Evolutionary conservation across 768 basidiomycete species (phyloP), one percentile per base, ranked within the genome.

Genomic region (Suillus discolor): DNA sequence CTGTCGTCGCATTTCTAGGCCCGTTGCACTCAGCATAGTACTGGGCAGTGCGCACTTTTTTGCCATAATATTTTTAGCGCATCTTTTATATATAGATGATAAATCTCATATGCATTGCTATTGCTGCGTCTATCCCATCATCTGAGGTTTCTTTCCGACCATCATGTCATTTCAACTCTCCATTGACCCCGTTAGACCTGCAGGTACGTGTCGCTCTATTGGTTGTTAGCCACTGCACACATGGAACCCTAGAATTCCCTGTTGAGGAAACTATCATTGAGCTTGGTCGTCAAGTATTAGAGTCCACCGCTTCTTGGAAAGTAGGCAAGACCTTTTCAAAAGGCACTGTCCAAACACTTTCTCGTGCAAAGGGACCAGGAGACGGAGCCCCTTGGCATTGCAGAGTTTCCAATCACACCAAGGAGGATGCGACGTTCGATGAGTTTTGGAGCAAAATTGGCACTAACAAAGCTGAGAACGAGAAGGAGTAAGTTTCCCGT

Each of bases 361-460:
- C 76, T 34, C 83, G 80, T 16, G 73, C 84, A 44, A 91, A 89
- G 70, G 79, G 78, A 4, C 75, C 82, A 15, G 81, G 74, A 7
- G 88, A 89, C 66, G 85, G 82, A 31, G 86, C 88, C 42, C 75
- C 82, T 3, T 93, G 91, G 91, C 83, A 90, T 70, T 85, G 84
- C 72, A 84, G 91, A 28, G 74, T 87, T 65, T 91, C 90, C 71
- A 83, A 85, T 71, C 92, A 93, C 75, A 74, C 82, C 15, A 71
- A 81, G 6, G 80, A 85, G n/a, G 89, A 93, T 62, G 87, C 83
- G 11, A 87, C 88, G 1, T 93, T 93, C 73, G 88, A 91, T 68
- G 84, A 87, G 69, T 78, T 93, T 69, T 93, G 92, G 92, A 81
- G 79, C 45, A 88, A 85, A 69, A 75, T 93, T 16, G 89, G 87